Evolutionary conservation across 164 flowering plant genomes (phyloP), one percentile per base, ranked within the genome.

Genomic region (Liriodendron chinense): DNA sequence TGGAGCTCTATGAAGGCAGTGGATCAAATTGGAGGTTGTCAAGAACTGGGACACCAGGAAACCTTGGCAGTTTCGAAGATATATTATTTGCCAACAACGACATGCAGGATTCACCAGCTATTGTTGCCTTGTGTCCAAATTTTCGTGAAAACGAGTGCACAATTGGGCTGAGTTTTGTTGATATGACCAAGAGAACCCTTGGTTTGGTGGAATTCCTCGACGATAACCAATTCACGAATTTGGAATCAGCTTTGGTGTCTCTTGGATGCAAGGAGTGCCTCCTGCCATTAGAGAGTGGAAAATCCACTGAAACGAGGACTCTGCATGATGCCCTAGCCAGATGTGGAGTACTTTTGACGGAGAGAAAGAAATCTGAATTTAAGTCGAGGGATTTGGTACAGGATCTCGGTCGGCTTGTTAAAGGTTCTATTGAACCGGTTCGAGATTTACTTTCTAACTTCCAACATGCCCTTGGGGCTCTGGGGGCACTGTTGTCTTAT

Each of bases 241-340:
- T 94, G 78, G 99, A 96, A 82, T 90, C 98, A 57, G 87, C 96
- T 76, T 84, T 96, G 77, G 90, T 90, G 76, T 87, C 97, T 75
- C 97, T 94, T 81, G 94, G 99, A 62, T 91, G 98, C 80, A 96
- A 90, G 82, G 99, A 96, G 80, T 96, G 98, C 80, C 86, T 94
- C 72, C 77, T 90, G 75, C 98, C 99, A 34, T 16, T 72, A 8
- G 98, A 93, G 67, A 77, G 75, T 83, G 83, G 85, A 59, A 94
- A 94, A 77, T 85, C 89, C 9, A 74, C 74, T 80, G 96, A 90
- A 75, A 76, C 47, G 57, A 90, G 76, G 79, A 67, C 76, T 68
- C 77, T 96, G 80, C 83, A 80, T 78, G 96, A 89, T 85, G 92
- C 88, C 49, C 72, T 96, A 76, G 79, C 88, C 47, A 92, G 88